Evolutionary conservation across 2,329 filamentous ascomycete species (phyloP).

Genomic region (Chrysoporthe deuterocubensis): DNA sequence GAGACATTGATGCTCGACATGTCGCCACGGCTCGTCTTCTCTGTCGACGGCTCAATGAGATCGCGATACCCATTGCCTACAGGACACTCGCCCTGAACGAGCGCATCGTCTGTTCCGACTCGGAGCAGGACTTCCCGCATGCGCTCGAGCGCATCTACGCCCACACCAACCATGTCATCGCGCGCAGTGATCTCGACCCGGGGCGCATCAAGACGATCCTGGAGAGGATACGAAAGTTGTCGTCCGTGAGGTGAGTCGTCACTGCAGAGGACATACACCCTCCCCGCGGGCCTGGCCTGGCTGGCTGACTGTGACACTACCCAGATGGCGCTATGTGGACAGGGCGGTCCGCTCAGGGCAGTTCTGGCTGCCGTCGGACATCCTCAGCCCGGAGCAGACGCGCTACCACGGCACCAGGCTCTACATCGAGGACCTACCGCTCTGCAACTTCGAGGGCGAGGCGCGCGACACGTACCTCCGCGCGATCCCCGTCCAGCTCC

Average conservation of each 20-base stretch:
- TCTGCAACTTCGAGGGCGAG: constrained; percentile 42
- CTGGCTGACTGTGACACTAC: constrained; percentile 6
- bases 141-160: constrained; percentile 42
- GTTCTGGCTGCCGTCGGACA: constrained; percentile 45
- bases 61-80: constrained; percentile 50
- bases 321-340: constrained; percentile 46
- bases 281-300: neutral
- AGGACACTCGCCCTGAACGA: constrained; percentile 44
- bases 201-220: constrained; percentile 42
- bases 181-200: constrained; percentile 46
- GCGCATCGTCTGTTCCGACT: constrained; percentile 41
- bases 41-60: constrained; percentile 45
- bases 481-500: constrained; percentile 43
- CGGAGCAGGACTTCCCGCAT: constrained; percentile 39
- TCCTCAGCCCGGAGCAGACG: constrained; percentile 40
- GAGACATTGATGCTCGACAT: constrained; percentile 41
- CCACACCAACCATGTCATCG: constrained; percentile 46
- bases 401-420: constrained; percentile 39
- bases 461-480: constrained; percentile 42
- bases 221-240: constrained; percentile 41
- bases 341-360: constrained; percentile 35
- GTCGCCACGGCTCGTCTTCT: constrained; percentile 42
- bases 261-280: neutral
- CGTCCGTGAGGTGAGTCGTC: constrained; percentile 44
- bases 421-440: constrained; percentile 46